Conservation (phyloP, 2,329 filamentous ascomycete genomes). For the Fusarium sterilihyphosum region DNA sequence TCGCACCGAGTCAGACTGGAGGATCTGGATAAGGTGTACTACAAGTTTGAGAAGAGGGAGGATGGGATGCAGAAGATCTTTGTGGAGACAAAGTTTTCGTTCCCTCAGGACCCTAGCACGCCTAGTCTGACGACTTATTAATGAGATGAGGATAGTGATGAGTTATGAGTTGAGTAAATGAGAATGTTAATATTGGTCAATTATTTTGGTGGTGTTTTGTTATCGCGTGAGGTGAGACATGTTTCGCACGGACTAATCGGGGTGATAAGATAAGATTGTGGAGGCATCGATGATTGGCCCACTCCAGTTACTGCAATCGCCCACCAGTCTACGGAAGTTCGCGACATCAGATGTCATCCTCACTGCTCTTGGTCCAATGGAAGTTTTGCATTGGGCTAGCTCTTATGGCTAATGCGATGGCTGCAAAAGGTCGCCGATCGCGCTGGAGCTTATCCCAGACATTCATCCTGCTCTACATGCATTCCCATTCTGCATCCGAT, state of each 20-base stretch:
- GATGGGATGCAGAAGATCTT: slow-evolving; percentile 86
- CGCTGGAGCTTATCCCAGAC: too few species aligned
- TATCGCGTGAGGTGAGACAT: background rate
- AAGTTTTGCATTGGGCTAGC: too few species aligned
- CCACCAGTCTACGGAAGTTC: background rate
- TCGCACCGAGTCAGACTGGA: slow-evolving; percentile 81
- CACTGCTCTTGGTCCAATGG: too few species aligned
- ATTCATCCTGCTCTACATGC: too few species aligned
- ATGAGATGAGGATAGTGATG: background rate
- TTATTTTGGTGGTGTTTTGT: background rate
- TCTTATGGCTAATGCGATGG: too few species aligned
- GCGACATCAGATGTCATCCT: too few species aligned
- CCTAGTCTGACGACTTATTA: slow-evolving; percentile 32
- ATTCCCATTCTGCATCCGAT: too few species aligned
- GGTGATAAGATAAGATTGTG: background rate
- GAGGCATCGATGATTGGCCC: background rate
- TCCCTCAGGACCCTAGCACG: slow-evolving; percentile 50
- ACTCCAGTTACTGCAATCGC: background rate
- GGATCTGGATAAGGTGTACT: slow-evolving; percentile 74
- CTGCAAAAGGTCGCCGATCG: too few species aligned
- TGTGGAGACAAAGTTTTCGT: slow-evolving; percentile 67
- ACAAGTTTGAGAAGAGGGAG: slow-evolving; percentile 68
- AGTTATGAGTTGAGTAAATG: background rate
- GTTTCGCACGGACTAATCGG: background rate
- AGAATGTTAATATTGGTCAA: background rate